These are phyloP conservation scores for Microstegium vimineum DNA, from an alignment of 176 grass and related monocot genomes.

Conservation along the genomic window DNA sequence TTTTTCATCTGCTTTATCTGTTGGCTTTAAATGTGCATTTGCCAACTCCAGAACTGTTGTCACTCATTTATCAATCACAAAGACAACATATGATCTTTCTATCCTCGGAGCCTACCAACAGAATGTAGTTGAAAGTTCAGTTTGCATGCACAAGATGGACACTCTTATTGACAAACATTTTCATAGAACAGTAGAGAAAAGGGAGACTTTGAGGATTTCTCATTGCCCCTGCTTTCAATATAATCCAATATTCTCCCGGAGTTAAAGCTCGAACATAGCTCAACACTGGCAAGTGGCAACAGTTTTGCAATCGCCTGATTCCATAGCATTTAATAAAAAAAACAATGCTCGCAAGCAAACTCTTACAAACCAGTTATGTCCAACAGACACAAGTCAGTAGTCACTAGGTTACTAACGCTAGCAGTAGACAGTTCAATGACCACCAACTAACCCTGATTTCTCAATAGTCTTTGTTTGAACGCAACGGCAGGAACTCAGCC, in stretches of 20 bases:
- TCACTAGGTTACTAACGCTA: not conserved
- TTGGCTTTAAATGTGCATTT: constrained; percentile 1
- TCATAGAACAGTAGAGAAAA: not conserved
- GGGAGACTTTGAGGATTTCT: not conserved
- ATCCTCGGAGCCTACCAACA: not conserved
- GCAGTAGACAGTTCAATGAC: not conserved
- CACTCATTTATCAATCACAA: not conserved
- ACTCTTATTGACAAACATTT: not conserved
- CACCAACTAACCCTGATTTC: not conserved
- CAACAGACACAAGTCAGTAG: not conserved
- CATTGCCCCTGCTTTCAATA: not conserved
- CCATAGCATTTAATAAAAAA: constrained; percentile 3
- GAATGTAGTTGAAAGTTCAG: not conserved
- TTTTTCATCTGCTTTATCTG: not conserved
- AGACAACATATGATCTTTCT: not conserved
- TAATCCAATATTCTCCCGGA: not conserved
- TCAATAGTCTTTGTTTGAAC: no score
- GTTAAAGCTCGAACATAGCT: constrained; percentile 3
- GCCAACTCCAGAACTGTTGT: not conserved
- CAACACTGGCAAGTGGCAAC: not conserved
- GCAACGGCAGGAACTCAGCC: no score
- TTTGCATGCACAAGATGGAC: not conserved
- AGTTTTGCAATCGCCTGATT: not conserved
- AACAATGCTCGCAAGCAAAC: not conserved
- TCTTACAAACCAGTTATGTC: not conserved